These are phyloP conservation scores for Cryphonectria nitschkei DNA, from an alignment of 2,329 filamentous ascomycete species.

Conservation along the genomic window DNA sequence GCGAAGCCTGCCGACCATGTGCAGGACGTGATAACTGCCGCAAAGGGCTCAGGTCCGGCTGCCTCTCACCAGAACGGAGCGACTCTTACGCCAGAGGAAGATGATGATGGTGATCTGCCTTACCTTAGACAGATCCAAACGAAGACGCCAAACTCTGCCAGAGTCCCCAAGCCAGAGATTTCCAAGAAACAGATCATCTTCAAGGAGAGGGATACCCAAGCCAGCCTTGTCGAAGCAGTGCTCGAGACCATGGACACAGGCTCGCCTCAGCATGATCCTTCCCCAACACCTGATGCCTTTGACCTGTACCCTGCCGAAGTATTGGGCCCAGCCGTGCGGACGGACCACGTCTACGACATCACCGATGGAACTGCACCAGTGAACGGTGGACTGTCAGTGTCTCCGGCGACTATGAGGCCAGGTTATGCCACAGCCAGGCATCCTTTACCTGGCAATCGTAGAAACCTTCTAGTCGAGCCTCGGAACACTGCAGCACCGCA, in stretches of 20 bases:
- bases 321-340: constrained; percentile 10
- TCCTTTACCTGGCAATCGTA: not conserved
- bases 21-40: not conserved
- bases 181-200: not conserved
- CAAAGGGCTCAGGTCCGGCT: not conserved
- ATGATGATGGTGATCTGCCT: constrained; percentile 25
- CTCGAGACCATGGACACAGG: not conserved
- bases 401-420: not conserved
- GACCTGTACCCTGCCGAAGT: constrained; percentile 23
- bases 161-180: not conserved
- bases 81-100: not conserved
- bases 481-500: not conserved
- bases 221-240: not conserved
- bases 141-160: constrained; percentile 8
- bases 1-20: not conserved
- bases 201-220: not conserved
- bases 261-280: not conserved
- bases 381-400: not conserved
- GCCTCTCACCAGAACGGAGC: not conserved
- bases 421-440: not conserved
- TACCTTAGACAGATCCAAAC: constrained; percentile 26
- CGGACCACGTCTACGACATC: not conserved
- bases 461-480: not conserved
- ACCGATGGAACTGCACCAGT: not conserved
- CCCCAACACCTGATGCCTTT: not conserved